A percentile compares a stretch with the other conserved stretches of the same genome.
Conservation (phyloP, 2,329 filamentous ascomycete species). For the Fusarium sp. region DNA sequence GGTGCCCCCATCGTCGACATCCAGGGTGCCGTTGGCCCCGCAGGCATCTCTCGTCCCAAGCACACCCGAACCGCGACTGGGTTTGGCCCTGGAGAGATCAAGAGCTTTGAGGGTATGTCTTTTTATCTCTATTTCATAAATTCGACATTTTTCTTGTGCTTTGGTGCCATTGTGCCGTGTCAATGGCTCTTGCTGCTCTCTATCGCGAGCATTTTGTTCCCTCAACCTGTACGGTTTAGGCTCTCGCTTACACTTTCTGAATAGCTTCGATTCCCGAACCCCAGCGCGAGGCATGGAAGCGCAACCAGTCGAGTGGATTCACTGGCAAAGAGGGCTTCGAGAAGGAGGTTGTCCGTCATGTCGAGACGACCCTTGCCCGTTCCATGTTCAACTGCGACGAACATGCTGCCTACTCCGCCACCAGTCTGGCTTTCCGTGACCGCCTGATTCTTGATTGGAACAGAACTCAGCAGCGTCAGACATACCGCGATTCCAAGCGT, state of each 20-base stretch:
- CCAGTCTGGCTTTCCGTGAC: constrained; percentile 92
- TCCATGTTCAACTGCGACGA: constrained; percentile 99
- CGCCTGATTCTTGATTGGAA: constrained; percentile 97
- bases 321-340: constrained; percentile 85
- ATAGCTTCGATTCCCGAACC: constrained; percentile 85
- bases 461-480: constrained; percentile 96
- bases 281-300: constrained; percentile 83
- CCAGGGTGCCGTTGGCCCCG: constrained; percentile 85
- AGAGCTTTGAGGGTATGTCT: constrained; percentile 83
- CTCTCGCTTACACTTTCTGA: constrained; percentile 21
- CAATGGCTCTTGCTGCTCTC: constrained; percentile 1
- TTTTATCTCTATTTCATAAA: background rate
- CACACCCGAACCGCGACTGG: constrained; percentile 98
- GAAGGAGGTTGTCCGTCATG: constrained; percentile 89
- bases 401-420: constrained; percentile 89
- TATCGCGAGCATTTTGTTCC: background rate
- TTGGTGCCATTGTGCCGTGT: constrained; percentile 7
- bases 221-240: background rate
- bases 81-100: constrained; percentile 91
- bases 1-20: constrained; percentile 89
- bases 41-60: constrained; percentile 88
- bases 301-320: constrained; percentile 75
- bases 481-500: constrained; percentile 88
- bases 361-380: constrained; percentile 95
- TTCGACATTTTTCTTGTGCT: background rate